Evolutionary conservation across 768 basidiomycete species (phyloP), one percentile per base, ranked within the genome.

Genomic region (Boletellus ananiceps): DNA sequence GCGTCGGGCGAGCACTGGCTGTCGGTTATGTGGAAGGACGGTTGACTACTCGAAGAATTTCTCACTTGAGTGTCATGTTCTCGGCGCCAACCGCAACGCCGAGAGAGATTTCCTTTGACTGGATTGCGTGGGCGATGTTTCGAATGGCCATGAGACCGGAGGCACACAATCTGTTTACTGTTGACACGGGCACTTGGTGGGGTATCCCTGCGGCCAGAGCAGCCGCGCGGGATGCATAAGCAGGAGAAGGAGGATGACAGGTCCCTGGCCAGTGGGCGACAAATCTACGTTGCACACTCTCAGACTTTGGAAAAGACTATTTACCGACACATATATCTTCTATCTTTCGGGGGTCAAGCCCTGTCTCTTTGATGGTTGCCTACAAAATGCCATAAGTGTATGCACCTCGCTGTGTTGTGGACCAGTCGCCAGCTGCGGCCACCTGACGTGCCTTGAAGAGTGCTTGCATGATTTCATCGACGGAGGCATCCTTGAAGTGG

Each of bases 71-170:
- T 37, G 83, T 81, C 89, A 92, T 91, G 66, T 85, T 92, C 59
- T 93, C 89, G 9, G 79, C 81, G 15, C 87, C 89, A 25, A 83
- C 75, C 3, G 93, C 95, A 46, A 98, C 71, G 19, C 95, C 95
- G 38, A 98, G 74, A 23, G 88, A 83, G 23, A 85, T 84, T 61
- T 97, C 91, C 19, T 88, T 87, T 7, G 83, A 69, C 53, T 83
- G 78, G 57, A 98, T 93, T 49, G 86, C 79, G 66, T 95, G 86
- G 15, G 93, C 92, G 43, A 98, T 88, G 62, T 76, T 83, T 50
- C 89, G 83, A 53, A 98, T 84, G n/a, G 95, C 86, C 80, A 94
- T 91, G 42, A 98, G 75, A 19, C 94, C 93, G 0, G 93, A 94
- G 2, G 93, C 89, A 69, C 95, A 99, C 43, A 98, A 79, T 49